Conservation (phyloP, 371 early-diverging fungal genomes). For the Vairimorpha apis region DNA sequence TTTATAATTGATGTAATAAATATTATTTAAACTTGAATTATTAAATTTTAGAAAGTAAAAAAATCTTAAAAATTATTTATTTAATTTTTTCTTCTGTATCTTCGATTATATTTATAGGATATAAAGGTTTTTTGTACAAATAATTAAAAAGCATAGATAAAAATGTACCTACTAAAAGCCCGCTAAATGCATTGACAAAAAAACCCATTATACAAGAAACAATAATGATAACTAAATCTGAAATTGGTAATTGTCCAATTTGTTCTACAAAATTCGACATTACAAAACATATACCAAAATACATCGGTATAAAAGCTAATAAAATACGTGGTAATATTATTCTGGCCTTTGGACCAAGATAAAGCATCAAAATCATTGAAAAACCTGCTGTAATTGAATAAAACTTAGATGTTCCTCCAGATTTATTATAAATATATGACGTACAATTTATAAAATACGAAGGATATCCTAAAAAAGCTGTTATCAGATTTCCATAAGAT, state of each 20-base stretch:
- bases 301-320: slow-evolving; percentile 22
- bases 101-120: too few relatives aligned
- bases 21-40: too few relatives aligned
- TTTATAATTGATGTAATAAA: too few relatives aligned
- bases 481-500: slow-evolving; percentile 17
- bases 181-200: not conserved
- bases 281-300: slow-evolving; percentile 7
- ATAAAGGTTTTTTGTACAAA: too few relatives aligned
- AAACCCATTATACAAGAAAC: not conserved
- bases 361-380: not conserved
- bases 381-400: slow-evolving; percentile 4
- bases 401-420: slow-evolving; percentile 25
- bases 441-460: slow-evolving; percentile 46
- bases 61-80: too few relatives aligned
- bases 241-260: not conserved
- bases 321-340: slow-evolving; percentile 33
- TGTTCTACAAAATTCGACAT: not conserved
- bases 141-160: too few relatives aligned
- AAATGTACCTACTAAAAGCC: not conserved
- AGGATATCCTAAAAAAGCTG: slow-evolving; percentile 39
- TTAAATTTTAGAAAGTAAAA: too few relatives aligned
- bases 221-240: not conserved
- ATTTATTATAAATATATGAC: slow-evolving; percentile 35
- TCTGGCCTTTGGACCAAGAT: slow-evolving; percentile 3
- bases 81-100: too few relatives aligned